Base-by-base conservation (phyloP, 352 stramenopile genomes). In the Globisporangium nodosum region DNA sequence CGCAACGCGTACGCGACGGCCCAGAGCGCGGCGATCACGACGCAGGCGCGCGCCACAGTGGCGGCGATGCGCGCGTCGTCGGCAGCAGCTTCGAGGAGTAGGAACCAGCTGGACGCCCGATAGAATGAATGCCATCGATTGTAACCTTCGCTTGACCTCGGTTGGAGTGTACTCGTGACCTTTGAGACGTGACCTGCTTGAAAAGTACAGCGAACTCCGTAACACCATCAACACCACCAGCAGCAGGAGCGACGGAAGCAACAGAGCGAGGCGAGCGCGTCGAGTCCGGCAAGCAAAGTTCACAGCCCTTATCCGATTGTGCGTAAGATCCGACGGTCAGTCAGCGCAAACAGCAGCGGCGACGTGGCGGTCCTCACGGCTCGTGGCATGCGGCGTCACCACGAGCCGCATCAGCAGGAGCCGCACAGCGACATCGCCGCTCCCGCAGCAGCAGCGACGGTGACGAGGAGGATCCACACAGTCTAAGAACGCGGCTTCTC, bases 401-500 rank as follows among this genome's bases (percentile, higher is more conserved):
- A 15, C 30, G 24, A 51, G 20, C 46, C 35, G 46, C 21, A 11
- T 20, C 33, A 51, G 39, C 21, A 52, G 40, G 43, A 39, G 42
- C 35, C 3, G 24, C 49, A 3, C 16, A 5, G 15, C n/a, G n/a
- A 33, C 42, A 35, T 21, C 20, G 35, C 33, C 12, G 33, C 33
- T 21, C 11, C 13, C 12, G 20, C 47, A 39, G 39, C 20, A 47
- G 9, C 27, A 16, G 16, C 47, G 46, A 31, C 49, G 48, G 39
- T 46, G 49, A 31, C 42, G 46, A 30, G 7, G 31, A 50, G 13
- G 57, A 53, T 52, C 42, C 54, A 35, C 61, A 74, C 71, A 70
- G 78, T 89, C 92, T 98, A 98, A 68, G 92, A 98, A 92, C 97
- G 93, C 66, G 97, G 97, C 91, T 99, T 99, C 79, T 99, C 98